Evolutionary conservation across 257 asterid genomes (phyloP).

Genomic region (Ehretia macrophylla): DNA sequence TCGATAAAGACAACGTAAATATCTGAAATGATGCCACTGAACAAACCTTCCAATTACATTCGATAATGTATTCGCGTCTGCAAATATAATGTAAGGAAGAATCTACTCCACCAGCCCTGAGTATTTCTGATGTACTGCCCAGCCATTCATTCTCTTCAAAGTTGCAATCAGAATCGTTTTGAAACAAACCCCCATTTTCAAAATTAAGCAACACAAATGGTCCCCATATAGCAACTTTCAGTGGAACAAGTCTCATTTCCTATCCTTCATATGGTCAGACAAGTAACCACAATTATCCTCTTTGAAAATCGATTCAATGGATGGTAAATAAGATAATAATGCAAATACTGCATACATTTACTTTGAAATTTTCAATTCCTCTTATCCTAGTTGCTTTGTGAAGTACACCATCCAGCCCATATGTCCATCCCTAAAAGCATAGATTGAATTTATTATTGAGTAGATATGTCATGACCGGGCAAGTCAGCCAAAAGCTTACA

Average conservation of each 20-base stretch:
- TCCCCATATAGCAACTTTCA: slow-evolving; percentile 72
- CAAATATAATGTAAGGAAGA: slow-evolving; percentile 55
- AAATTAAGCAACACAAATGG: slow-evolving; percentile 70
- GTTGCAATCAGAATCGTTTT: slow-evolving; percentile 27
- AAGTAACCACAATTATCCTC: slow-evolving; percentile 4
- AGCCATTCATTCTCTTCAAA: slow-evolving; percentile 65
- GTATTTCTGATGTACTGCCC: slow-evolving; percentile 57
- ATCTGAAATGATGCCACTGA: slow-evolving; percentile 7
- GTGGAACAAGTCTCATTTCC: slow-evolving; percentile 80
- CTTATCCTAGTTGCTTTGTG: slow-evolving; percentile 60
- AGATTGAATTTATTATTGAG: not conserved
- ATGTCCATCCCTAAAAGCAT: slow-evolving; percentile 76
- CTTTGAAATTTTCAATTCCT: slow-evolving; percentile 76
- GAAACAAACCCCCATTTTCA: slow-evolving; percentile 25
- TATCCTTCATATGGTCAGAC: slow-evolving; percentile 30
- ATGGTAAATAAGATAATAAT: not conserved
- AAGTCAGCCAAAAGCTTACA: not conserved
- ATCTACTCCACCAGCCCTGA: slow-evolving; percentile 53
- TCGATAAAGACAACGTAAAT: not conserved
- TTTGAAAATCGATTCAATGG: not conserved
- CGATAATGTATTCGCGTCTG: slow-evolving; percentile 62
- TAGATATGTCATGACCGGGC: not conserved
- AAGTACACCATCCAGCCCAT: slow-evolving; percentile 76
- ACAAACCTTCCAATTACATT: slow-evolving; percentile 92
- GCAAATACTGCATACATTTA: slow-evolving; percentile 34